A percentile compares a stretch with the other conserved stretches of the same genome.
phyloP scores from a whole-genome alignment of 495 filamentous ascomycete species.

The Lepraria neglecta region DNA sequence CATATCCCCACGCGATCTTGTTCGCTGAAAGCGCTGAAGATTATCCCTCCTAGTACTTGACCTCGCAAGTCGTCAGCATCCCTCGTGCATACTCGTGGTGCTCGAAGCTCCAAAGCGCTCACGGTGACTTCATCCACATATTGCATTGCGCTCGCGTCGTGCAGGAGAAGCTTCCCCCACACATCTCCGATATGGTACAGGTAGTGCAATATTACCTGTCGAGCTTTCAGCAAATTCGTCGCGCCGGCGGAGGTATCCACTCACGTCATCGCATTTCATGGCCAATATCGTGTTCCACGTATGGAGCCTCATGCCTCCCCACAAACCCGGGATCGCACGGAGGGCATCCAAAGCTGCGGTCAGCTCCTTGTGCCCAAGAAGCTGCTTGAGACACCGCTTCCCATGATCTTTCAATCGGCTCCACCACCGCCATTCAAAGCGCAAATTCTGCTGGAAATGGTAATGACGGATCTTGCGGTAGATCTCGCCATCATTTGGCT shows the following conservation, averaged over 20 bases:
- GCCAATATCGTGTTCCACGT: conserved; percentile 1
- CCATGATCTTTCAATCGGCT: background rate
- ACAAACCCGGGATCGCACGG: conserved; percentile 1
- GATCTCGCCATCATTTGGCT: conserved; percentile 35
- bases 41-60: background rate
- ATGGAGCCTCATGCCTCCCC: background rate
- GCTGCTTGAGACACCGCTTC: background rate
- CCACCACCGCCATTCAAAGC: conserved; percentile 8
- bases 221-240: conserved; percentile 1
- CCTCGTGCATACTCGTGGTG: background rate
- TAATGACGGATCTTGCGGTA: conserved; percentile 40
- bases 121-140: background rate
- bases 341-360: conserved; percentile 3
- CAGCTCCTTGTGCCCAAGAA: conserved; percentile 2
- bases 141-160: background rate
- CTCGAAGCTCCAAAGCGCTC: conserved; percentile 6
- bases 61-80: no score
- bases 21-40: conserved; percentile 8
- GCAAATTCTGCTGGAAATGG: conserved; percentile 19
- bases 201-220: conserved; percentile 4
- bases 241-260: background rate
- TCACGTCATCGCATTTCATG: conserved; percentile 8
- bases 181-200: background rate
- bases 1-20: background rate
- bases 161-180: background rate